Base-by-base conservation (phyloP, 306 rosid species). In the Cicer cuneatum region DNA sequence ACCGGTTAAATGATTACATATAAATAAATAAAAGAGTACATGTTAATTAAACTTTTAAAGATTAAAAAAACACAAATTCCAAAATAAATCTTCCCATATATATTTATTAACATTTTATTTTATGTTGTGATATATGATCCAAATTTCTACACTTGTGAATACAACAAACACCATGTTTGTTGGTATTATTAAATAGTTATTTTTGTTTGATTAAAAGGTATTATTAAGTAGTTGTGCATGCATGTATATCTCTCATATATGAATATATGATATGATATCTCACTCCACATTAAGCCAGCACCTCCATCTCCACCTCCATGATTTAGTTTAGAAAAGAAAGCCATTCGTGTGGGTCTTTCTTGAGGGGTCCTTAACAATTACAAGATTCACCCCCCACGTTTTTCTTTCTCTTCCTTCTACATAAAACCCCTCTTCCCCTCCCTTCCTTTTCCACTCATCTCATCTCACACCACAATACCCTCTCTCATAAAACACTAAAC, bases 281-380 rank as follows among this genome's bases (percentile, higher is more conserved):
- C 65, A 52, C 62, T 13, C 18, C 53, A 43, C 53, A 69, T 48
- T 66, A 46, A 66, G 45, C 46, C 1, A 59, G 39, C 40, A 54
- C 8, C 13, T 9, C 15, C 14, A 65, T 4, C 56, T 24, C 24
- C 58, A 43, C 13, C 21, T 15, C 43, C 53, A 74, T n/a, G 68
- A 75, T 71, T 33, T 2, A 67, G 51, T 19, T 60, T 77, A 5
- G 72, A 78, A 79, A 68, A 40, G 0, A 54, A 77, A 76, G 80
- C 83, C 89, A 62, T 80, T 81, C 86, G 89, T 83, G 89, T 73
- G 83, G 85, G 84, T 41, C 84, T 67, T 0, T 45, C 7, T 41
- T 21, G 41, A 5, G 75, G 77, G 85, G 71, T 42, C 82, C 79
- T 59, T 41, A 14, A 33, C 18, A 71, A 64, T 63, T 10, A 59